Evolutionary conservation across 768 basidiomycete species (phyloP), one percentile per base, ranked within the genome.

Genomic region (Baorangia bicolor): DNA sequence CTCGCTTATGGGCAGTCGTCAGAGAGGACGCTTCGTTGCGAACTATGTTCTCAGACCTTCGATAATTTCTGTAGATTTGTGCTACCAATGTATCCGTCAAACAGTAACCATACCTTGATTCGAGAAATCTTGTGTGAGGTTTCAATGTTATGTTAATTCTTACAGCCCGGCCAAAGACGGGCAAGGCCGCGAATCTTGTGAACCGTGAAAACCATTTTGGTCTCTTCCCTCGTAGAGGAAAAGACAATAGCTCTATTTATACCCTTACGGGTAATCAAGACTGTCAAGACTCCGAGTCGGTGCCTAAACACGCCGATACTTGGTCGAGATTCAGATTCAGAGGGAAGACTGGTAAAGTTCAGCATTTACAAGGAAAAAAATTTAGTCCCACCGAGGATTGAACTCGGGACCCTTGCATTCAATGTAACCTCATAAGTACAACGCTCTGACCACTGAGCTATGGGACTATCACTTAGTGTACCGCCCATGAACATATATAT

Each of bases 371-470:
- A 37, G 14, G 6, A 55, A 75, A 58, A 77, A 67, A 78, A 63
- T 64, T n/a, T 80, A 78, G 78, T 79, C 79, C 79, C 78, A 78
- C 79, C 79, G 80, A 80, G 79, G 77, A 77, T 80, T 77, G 79
- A 80, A 80, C 79, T 80, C 80, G 79, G 79, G 79, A 81, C 79
- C 79, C 78, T 81, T 81, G 79, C 79, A 80, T 80, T 64, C 49
- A 70, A 65, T 72, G 67, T 74, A 80, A 74, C 79, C 79, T 64
- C 79, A 80, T 80, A 80, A 80, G 79, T 80, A 80, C 79, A 81
- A 80, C 78, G 79, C 79, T 81, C 79, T 80, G 69, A 80, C 79
- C 79, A 81, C 78, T 80, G 79, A 81, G 79, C 79, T 80, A 80
- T 79, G 78, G 80, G 79, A 75, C 71, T 73, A 67, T 58, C 69